Percentiles rank a stretch among this genome's conserved stretches.
phyloP scores from a whole-genome alignment of 2,329 filamentous ascomycete genomes.

The Fusarium clavum region DNA sequence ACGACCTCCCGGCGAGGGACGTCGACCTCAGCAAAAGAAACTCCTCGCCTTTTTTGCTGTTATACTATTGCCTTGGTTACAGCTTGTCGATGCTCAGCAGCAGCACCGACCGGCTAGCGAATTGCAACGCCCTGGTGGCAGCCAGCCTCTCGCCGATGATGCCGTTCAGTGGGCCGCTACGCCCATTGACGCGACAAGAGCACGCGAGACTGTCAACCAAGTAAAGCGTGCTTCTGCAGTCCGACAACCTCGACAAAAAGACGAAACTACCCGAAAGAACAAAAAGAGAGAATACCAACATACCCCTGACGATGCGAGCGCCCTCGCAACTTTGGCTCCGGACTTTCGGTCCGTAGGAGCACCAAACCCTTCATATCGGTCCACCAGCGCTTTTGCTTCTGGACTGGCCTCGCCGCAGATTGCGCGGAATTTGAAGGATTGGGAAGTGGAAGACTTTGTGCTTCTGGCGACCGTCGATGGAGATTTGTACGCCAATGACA shows the following conservation, averaged over 20 bases:
- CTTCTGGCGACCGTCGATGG: slow-evolving; percentile 99
- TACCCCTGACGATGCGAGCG: slow-evolving; percentile 81
- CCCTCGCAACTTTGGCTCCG: slow-evolving; percentile 98
- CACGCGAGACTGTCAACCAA: slow-evolving; percentile 45
- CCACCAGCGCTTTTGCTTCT: slow-evolving; percentile 68
- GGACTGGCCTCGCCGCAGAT: slow-evolving; percentile 83
- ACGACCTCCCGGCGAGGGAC: slow-evolving; percentile 71
- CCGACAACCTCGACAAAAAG: slow-evolving; percentile 43
- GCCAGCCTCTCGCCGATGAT: slow-evolving; percentile 46
- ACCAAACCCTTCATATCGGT: slow-evolving; percentile 74
- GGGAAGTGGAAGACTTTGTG: slow-evolving; percentile 99
- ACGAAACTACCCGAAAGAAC: slow-evolving; percentile 47
- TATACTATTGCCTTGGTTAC: slow-evolving; percentile 66
- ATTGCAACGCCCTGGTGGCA: slow-evolving; percentile 41
- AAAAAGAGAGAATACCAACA: slow-evolving; percentile 49
- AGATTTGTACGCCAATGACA: slow-evolving; percentile 90
- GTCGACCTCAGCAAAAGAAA: slow-evolving; percentile 61
- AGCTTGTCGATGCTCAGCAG: slow-evolving; percentile 72
- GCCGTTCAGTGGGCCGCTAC: slow-evolving; percentile 50
- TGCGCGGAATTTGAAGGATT: slow-evolving; percentile 98
- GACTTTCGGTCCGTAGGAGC: slow-evolving; percentile 89
- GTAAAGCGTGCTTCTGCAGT: slow-evolving; percentile 43
- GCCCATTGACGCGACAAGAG: slow-evolving; percentile 46
- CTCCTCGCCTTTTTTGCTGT: slow-evolving; percentile 67
- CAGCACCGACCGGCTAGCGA: slow-evolving; percentile 59